These are phyloP conservation scores for Fusarium staphyleae DNA, from an alignment of 2,329 filamentous ascomycete species.

Conservation along the genomic window DNA sequence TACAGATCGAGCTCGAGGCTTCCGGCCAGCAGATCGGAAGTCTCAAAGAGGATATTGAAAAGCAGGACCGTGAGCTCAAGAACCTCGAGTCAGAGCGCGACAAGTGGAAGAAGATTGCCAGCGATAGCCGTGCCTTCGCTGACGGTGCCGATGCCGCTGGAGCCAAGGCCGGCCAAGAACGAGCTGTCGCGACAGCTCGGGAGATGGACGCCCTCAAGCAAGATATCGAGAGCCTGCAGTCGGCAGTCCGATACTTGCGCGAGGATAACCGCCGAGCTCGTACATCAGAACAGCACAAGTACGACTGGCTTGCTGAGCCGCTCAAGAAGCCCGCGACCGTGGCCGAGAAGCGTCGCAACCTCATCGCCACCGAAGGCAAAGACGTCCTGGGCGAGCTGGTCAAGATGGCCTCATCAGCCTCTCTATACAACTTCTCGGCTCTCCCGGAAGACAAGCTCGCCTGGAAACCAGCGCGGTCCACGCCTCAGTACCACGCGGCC, in stretches of 20 bases:
- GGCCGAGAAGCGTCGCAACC: slow-evolving; percentile 56
- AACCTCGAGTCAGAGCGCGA: slow-evolving; percentile 70
- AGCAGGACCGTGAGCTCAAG: slow-evolving; percentile 72
- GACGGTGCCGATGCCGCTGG: slow-evolving; percentile 59
- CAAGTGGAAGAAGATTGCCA: slow-evolving; percentile 75
- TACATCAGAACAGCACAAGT: slow-evolving; percentile 59
- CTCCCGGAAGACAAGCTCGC: slow-evolving; percentile 66
- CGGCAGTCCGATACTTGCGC: slow-evolving; percentile 71
- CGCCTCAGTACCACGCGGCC: slow-evolving; percentile 71
- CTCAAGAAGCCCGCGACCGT: slow-evolving; percentile 56
- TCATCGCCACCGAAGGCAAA: slow-evolving; percentile 67
- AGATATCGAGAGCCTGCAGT: slow-evolving; percentile 70
- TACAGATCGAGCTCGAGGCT: slow-evolving; percentile 66
- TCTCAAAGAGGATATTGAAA: slow-evolving; percentile 69
- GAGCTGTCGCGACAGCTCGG: slow-evolving; percentile 72
- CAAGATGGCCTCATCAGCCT: slow-evolving; percentile 63
- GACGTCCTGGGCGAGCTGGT: slow-evolving; percentile 71
- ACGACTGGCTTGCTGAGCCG: slow-evolving; percentile 69
- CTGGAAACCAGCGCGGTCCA: slow-evolving; percentile 70
- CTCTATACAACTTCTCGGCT: slow-evolving; percentile 64
- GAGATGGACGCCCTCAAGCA: slow-evolving; percentile 76
- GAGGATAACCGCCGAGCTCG: slow-evolving; percentile 71
- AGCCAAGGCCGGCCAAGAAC: slow-evolving; percentile 67
- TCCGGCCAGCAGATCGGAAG: slow-evolving; percentile 58
- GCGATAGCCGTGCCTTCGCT: slow-evolving; percentile 64